Base-by-base conservation (phyloP, 805 yeast species). In the Teunomyces barrocoloradensis region DNA sequence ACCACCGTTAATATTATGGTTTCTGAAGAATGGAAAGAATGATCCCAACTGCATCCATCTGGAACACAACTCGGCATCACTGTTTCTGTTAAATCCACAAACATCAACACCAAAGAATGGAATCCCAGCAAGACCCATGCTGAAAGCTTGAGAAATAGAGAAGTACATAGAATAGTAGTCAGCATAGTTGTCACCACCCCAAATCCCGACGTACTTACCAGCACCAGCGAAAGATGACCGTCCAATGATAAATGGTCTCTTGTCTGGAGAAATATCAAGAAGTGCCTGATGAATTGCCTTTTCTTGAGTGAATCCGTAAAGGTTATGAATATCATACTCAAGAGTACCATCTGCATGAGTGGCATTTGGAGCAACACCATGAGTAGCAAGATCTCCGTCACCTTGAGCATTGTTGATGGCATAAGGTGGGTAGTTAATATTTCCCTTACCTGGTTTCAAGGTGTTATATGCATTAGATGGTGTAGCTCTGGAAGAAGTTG, bases 41-140 rank as follows among this genome's bases (percentile, higher is more conserved):
- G 68, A 64, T n/a, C 59, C 61, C 46, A 64, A 52, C 40, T 64
- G 69, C 60, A 61, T 58, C 69, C 68, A 65, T 44, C 69, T 53
- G 17, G 60, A 53, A 42, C 68, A 63, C 44, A 63, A 52, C 45
- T 63, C 68, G 29, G 39, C 43, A 44, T 58, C 62, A n/a, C 57
- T 42, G 46, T 58, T 57, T n/a, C 62, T 59, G 42, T 55, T 57
- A 42, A 58, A 58, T 6, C 62, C 62, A 53, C 63, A 56, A 41
- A 54, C 61, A 43, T 60, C 64, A 21, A 55, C 64, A 20, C 64
- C 63, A 50, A 59, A 60, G 48, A 59, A 60, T 23, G 64, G 64
- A 45, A 60, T 47, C 41, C 64, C 64, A 36, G 51, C 52, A 17
- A 52, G 35, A n/a, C 61, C 62, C 55, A 58, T 43, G 23, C 52